Conservation (phyloP, 1,284 basidiomycete genomes). For the Dichomitus squalens region DNA sequence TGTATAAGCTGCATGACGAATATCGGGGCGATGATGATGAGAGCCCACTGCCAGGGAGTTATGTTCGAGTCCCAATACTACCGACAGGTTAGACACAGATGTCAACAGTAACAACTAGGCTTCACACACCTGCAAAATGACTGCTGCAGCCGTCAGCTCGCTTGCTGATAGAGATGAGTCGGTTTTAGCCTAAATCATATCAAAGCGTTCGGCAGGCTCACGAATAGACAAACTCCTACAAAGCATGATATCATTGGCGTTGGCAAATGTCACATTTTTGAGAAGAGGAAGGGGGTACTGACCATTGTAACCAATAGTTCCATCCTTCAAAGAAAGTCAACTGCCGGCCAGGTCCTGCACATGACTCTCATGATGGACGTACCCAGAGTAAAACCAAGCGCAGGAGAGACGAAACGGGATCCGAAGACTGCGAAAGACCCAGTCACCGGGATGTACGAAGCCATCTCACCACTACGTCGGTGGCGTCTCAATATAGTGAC, state of each 20-base stretch:
- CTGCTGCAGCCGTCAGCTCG: slow-evolving; percentile 45
- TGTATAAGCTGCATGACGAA: slow-evolving; percentile 47
- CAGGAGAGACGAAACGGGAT: slow-evolving; percentile 31
- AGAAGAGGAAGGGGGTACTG: slow-evolving; percentile 9
- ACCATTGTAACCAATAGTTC: slow-evolving; percentile 62
- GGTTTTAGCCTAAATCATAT: not conserved
- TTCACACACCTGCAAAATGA: slow-evolving; percentile 42
- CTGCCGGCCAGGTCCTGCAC: not conserved
- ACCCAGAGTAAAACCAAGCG: slow-evolving; percentile 35
- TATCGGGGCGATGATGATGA: slow-evolving; percentile 51
- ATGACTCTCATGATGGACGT: not conserved
- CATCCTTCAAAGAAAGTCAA: slow-evolving; percentile 36
- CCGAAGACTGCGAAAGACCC: slow-evolving; percentile 56
- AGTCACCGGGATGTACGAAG: slow-evolving; percentile 52
- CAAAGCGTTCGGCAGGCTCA: slow-evolving; percentile 26
- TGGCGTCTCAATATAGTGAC: not conserved
- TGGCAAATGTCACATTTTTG: slow-evolving; percentile 1
- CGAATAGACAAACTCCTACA: slow-evolving; percentile 43
- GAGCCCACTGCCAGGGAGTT: slow-evolving; percentile 53
- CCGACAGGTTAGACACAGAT: not conserved
- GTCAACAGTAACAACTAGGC: not conserved
- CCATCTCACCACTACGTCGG: slow-evolving; percentile 51
- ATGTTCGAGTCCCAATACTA: slow-evolving; percentile 47
- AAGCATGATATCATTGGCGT: not conserved
- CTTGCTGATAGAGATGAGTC: slow-evolving; percentile 34